A percentile compares a stretch with the other conserved stretches of the same genome.
phyloP scores from a whole-genome alignment of 2,329 filamentous ascomycete genomes.

The Coniochaeta pulveracea region DNA sequence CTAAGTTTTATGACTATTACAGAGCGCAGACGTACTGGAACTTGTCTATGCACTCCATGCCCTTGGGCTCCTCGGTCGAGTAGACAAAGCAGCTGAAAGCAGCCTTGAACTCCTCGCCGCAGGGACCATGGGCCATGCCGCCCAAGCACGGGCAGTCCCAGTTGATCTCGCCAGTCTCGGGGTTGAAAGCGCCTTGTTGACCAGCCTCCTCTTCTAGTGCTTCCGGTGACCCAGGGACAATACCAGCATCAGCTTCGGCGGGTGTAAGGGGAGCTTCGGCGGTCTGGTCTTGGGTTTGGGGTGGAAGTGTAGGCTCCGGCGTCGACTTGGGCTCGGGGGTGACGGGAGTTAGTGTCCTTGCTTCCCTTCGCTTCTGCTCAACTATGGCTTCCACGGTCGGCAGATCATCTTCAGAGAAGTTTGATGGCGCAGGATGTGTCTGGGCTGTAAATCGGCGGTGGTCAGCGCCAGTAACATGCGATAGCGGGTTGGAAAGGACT shows the following conservation, averaged over 20 bases:
- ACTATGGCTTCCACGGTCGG: constrained; percentile 58
- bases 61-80: constrained; percentile 89
- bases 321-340: constrained; percentile 11
- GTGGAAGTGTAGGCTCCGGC: constrained; percentile 11
- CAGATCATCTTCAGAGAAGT: constrained; percentile 45
- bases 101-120: constrained; percentile 87
- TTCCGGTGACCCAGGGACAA: constrained; percentile 25
- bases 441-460: constrained; percentile 13
- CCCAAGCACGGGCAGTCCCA: constrained; percentile 98
- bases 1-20: neutral
- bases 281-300: constrained; percentile 13
- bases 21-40: constrained; percentile 61
- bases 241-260: constrained; percentile 9
- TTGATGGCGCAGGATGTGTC: constrained; percentile 29
- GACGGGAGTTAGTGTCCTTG: constrained; percentile 19
- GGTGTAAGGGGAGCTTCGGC: neutral
- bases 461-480: constrained; percentile 9
- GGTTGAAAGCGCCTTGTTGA: constrained; percentile 90
- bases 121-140: constrained; percentile 93
- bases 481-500: constrained; percentile 18
- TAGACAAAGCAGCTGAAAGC: constrained; percentile 99
- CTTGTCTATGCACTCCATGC: constrained; percentile 94
- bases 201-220: constrained; percentile 68
- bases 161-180: constrained; percentile 98
- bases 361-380: constrained; percentile 47